Evolutionary conservation across 768 basidiomycete genomes (phyloP), one percentile per base, ranked within the genome.

Genomic region (Asterophora parasitica): DNA sequence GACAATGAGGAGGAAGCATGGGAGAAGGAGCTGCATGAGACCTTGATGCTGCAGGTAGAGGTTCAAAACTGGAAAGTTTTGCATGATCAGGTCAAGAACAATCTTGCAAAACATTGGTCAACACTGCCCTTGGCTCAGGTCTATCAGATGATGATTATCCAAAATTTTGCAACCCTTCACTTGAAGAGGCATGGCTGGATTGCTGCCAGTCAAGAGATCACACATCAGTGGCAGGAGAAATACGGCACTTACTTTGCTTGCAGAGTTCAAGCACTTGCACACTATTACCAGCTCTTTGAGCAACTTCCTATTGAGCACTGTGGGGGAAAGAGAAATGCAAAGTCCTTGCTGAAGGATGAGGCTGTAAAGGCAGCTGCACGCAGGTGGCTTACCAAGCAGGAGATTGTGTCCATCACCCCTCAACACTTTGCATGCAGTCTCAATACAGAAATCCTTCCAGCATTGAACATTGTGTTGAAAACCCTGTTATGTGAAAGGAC

Each of bases 171-270:
- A 4, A 72, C 64, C 0, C 46, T 71, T 0, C 44, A 52, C 2
- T 40, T 72, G 9, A 70, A 70, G 46, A 67, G 69, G 4, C 9
- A 46, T 4, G 23, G 48, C 0, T 42, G 50, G 0, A 69, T 68
- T 10, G 28, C 42, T 0, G 68, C 66, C 7, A 71, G 70, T 40
- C 1, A 46, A 10, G 56, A 66, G 37, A 67, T 72, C 59, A 65
- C 69, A 26, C n/a, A 27, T 1, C 69, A 71, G 46, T 74, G 65
- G 69, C 68, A 70, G 51, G 61, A 67, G 35, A 44, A 39, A 31
- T 20, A 16, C 32, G 45, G 37, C 20, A 28, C 19, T 10, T n/a
- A 49, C 32, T 42, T 44, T 32, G 60, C 67, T 0, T 49, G 58
- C 4, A 44, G 49, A 1, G 50, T 69, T 27, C 13, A 30, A 6